Evolutionary conservation across 441 rosid species (phyloP).

Genomic region (Arabidopsis lyrata): DNA sequence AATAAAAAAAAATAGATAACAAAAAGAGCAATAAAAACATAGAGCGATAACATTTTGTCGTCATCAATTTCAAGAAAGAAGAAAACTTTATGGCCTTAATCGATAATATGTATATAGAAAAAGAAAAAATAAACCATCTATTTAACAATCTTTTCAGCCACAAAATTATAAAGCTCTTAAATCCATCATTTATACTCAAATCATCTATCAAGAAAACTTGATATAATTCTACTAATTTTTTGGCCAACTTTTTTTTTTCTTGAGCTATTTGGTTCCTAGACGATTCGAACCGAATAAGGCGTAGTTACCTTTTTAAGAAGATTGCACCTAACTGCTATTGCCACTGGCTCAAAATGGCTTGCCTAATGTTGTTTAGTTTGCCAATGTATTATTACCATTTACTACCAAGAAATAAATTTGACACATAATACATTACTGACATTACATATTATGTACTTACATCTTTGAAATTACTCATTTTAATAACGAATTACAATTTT

Average conservation of each 20-base stretch:
- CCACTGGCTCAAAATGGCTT: no score
- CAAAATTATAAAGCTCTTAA: not conserved
- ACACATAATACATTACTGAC: not conserved
- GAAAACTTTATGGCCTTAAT: not conserved
- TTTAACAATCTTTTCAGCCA: not conserved
- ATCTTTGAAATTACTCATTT: not conserved
- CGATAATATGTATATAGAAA: not conserved
- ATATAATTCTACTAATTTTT: not conserved
- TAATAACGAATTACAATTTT: not conserved
- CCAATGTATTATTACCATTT: not conserved
- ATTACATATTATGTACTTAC: no score
- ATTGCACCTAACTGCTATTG: no score
- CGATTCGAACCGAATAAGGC: no score
- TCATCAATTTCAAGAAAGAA: not conserved
- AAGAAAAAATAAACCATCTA: not conserved
- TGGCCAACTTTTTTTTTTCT: no score
- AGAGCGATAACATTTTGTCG: not conserved
- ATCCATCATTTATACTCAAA: not conserved
- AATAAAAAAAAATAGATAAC: not conserved
- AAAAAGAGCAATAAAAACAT: constrained; percentile 15
- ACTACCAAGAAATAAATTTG: not conserved
- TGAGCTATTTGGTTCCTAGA: no score
- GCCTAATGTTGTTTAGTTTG: no score
- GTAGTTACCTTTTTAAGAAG: no score
- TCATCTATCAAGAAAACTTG: not conserved